These are phyloP conservation scores for Eucalyptus camaldulensis DNA, from an alignment of 345 rosid genomes.

Conservation along the genomic window DNA sequence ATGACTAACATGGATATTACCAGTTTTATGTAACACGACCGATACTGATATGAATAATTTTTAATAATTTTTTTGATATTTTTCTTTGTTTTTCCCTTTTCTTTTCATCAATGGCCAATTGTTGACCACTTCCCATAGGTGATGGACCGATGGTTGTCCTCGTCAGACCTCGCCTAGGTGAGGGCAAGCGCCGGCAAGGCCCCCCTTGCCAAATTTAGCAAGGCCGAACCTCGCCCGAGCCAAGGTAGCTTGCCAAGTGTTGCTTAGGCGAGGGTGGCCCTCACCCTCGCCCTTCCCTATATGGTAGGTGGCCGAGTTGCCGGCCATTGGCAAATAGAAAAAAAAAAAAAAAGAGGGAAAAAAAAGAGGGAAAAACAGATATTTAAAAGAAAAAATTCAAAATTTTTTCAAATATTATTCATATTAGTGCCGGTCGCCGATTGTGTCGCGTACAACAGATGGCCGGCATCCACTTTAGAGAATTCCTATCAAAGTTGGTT, in stretches of 20 bases:
- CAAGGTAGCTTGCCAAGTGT: neutral
- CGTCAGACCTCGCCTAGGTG: neutral
- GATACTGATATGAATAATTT: accelerated
- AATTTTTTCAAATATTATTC: no score
- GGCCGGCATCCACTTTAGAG: no score
- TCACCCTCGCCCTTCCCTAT: neutral
- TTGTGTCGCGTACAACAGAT: accelerated
- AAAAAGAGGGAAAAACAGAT: no score
- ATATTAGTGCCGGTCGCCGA: accelerated
- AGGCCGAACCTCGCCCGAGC: neutral
- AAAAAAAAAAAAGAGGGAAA: no score
- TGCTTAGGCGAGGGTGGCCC: neutral
- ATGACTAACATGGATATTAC: no score
- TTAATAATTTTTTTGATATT: no score
- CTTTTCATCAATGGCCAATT: neutral
- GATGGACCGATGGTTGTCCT: neutral
- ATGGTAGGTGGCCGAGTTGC: neutral
- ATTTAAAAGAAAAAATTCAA: no score
- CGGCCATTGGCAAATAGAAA: neutral
- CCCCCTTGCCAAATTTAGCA: neutral
- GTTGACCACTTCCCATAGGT: neutral
- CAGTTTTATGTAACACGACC: accelerated
- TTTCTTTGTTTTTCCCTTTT: neutral
- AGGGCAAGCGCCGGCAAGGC: neutral
- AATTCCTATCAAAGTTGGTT: neutral